A percentile compares a stretch with the other conserved stretches of the same genome.
Conservation (phyloP, 116 monocot species). For the Phalaenopsis hybrid region DNA sequence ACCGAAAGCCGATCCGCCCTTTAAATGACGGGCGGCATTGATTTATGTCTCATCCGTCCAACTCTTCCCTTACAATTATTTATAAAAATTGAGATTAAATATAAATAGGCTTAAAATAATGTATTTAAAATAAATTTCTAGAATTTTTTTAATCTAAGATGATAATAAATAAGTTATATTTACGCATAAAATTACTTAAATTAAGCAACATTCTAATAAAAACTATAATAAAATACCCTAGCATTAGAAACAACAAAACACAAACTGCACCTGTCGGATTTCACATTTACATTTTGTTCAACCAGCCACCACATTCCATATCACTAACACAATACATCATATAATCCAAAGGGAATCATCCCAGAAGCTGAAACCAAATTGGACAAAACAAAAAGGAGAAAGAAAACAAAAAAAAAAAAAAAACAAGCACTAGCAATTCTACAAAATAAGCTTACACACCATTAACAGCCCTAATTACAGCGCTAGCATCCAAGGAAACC, state of each 20-base stretch:
- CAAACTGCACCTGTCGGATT: background rate
- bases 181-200: no score
- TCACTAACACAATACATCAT: background rate
- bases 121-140: no score
- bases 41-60: no score
- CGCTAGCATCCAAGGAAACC: background rate
- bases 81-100: no score
- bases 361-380: no score
- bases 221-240: background rate
- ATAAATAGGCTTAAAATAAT: no score
- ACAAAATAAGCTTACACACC: background rate
- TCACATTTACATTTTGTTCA: background rate
- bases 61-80: no score
- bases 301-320: background rate
- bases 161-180: no score
- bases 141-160: no score
- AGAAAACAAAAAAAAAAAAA: background rate
- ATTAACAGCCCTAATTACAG: constrained; percentile 14
- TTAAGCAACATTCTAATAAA: no score
- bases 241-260: background rate
- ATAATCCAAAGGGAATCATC: background rate
- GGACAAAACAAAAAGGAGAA: background rate
- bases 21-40: no score
- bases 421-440: background rate
- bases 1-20: no score